phyloP scores from a whole-genome alignment of 2,329 filamentous ascomycete species.

The Arthrocladium fulminans region DNA sequence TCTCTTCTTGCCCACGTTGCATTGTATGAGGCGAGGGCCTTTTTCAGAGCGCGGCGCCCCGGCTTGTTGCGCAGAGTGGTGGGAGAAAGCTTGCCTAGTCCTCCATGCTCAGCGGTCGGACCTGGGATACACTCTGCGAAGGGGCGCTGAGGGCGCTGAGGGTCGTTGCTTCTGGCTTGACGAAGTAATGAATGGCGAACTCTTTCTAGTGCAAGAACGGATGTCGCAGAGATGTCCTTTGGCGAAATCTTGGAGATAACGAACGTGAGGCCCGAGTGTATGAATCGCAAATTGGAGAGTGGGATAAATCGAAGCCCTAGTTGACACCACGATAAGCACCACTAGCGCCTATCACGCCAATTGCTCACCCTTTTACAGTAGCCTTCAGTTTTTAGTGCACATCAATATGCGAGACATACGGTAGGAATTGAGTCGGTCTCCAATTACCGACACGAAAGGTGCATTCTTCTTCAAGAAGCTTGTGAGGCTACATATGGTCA shows the following conservation, averaged over 20 bases:
- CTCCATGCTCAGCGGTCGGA: neutral
- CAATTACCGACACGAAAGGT: neutral
- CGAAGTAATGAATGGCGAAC: too few relatives aligned
- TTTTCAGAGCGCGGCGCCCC: conserved; percentile 2
- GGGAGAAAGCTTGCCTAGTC: neutral
- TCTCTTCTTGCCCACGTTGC: conserved; percentile 19
- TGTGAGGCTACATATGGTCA: too few relatives aligned
- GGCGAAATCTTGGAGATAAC: neutral
- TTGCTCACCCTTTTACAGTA: neutral
- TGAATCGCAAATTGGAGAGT: neutral
- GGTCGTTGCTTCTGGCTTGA: too few relatives aligned
- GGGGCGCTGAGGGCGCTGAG: neutral
- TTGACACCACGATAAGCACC: neutral
- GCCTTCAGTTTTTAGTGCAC: neutral
- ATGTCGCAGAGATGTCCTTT: neutral
- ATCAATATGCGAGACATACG: neutral
- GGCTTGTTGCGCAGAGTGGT: conserved; percentile 7
- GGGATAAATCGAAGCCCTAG: neutral
- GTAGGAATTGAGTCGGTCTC: neutral
- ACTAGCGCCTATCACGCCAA: neutral
- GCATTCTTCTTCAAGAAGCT: neutral
- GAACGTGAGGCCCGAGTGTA: neutral
- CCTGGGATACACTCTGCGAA: neutral
- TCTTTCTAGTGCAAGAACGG: too few relatives aligned
- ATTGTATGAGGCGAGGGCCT: conserved; percentile 13